These are phyloP conservation scores for Leptographium flavum DNA, from an alignment of 2,329 filamentous ascomycete species.

Conservation along the genomic window DNA sequence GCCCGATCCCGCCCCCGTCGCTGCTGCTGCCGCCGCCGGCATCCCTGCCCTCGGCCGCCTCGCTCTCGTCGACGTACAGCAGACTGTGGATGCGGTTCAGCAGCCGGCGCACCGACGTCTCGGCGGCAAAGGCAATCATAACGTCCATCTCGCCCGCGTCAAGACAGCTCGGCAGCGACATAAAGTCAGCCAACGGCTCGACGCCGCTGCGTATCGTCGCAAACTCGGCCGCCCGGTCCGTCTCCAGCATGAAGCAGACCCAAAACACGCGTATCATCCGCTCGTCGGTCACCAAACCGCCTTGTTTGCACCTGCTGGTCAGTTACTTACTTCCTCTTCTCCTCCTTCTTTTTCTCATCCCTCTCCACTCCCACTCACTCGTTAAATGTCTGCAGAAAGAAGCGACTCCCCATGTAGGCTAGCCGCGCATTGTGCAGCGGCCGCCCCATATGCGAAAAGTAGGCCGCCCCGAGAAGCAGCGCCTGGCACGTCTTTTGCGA, in stretches of 20 bases:
- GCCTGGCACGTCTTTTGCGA: slow-evolving; percentile 18
- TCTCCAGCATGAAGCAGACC: slow-evolving; percentile 61
- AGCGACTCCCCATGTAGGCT: slow-evolving; percentile 18
- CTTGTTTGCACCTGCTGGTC: background rate
- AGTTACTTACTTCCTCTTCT: background rate
- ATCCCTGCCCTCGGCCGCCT: slow-evolving; percentile 7
- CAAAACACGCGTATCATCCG: slow-evolving; percentile 47
- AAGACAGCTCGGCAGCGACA: slow-evolving; percentile 18
- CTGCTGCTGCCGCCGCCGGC: slow-evolving; percentile 4
- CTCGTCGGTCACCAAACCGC: slow-evolving; percentile 20
- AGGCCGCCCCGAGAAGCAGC: slow-evolving; percentile 22
- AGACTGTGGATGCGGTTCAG: slow-evolving; percentile 27
- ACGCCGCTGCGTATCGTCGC: slow-evolving; percentile 21
- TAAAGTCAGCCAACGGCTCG: slow-evolving; percentile 21
- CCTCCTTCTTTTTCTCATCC: background rate
- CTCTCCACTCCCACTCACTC: slow-evolving; percentile 12
- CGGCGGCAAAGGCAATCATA: slow-evolving; percentile 25
- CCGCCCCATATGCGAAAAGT: slow-evolving; percentile 21
- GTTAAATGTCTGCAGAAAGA: slow-evolving; percentile 18
- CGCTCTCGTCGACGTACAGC: slow-evolving; percentile 17
- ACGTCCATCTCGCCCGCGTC: slow-evolving; percentile 19
- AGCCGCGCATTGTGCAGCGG: slow-evolving; percentile 23
- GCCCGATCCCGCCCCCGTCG: too few species aligned
- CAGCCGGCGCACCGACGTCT: slow-evolving; percentile 25
- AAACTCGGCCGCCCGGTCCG: slow-evolving; percentile 59